Percentiles rank a stretch among this genome's conserved stretches.
Conservation (phyloP, 495 filamentous ascomycete genomes). For the Trichoderma gamsii region DNA sequence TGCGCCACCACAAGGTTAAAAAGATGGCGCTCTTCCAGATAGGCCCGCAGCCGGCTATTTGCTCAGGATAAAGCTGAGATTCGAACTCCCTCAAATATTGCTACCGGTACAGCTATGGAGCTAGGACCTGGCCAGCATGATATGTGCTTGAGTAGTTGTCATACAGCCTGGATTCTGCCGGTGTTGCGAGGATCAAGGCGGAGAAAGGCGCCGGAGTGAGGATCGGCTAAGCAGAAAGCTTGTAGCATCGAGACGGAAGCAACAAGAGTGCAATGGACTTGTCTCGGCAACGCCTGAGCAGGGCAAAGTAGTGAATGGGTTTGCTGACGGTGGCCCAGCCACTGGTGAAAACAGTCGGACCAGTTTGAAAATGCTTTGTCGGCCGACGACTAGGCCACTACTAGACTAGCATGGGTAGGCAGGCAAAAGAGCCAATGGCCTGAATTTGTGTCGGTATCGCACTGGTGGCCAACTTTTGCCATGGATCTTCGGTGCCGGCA, state of each 20-base stretch:
- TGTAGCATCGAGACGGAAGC: not conserved
- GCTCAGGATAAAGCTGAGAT: not conserved
- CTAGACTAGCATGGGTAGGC: slow-evolving; percentile 4
- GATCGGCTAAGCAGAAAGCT: not conserved
- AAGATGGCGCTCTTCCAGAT: not conserved
- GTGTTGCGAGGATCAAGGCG: not conserved
- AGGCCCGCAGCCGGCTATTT: not conserved
- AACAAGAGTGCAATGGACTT: not conserved
- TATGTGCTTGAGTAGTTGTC: not conserved
- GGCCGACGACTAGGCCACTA: slow-evolving; percentile 8
- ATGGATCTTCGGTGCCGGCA: not conserved
- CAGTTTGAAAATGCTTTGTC: not conserved
- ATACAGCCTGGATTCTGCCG: not conserved
- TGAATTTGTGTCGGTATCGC: not conserved
- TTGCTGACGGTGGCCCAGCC: slow-evolving; percentile 12
- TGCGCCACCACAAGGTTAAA: slow-evolving; percentile 6
- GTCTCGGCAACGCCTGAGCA: slow-evolving; percentile 5
- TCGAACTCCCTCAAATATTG: not conserved
- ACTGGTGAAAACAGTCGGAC: slow-evolving; percentile 2
- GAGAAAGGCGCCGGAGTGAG: not conserved
- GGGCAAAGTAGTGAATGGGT: not conserved
- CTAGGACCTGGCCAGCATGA: not conserved
- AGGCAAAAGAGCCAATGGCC: not conserved
- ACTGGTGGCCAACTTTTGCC: not conserved
- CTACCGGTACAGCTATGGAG: not conserved